phyloP scores from a whole-genome alignment of 768 basidiomycete genomes.

The Podaxis pistillaris region DNA sequence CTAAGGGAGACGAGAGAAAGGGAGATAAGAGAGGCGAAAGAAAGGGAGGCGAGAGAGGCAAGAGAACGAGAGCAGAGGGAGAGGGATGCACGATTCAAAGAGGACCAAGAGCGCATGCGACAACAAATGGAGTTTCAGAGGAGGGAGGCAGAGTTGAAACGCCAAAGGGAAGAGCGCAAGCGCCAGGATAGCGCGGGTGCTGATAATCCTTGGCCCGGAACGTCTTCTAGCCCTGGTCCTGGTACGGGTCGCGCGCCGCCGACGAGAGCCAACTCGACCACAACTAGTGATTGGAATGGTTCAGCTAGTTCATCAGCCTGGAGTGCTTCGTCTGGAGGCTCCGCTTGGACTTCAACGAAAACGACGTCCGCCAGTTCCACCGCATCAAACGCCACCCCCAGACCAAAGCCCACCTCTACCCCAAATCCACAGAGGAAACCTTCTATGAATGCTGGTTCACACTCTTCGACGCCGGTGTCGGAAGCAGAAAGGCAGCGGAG shows the following conservation, averaged over 20 bases:
- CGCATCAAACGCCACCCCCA: constrained; percentile 20
- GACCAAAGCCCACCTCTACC: constrained; percentile 25
- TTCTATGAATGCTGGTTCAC: constrained; percentile 32
- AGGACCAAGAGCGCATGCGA: constrained; percentile 25
- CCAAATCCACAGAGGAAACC: constrained; percentile 30
- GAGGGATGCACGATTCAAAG: constrained; percentile 23
- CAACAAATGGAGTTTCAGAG: constrained; percentile 41
- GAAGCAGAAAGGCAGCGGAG: constrained; percentile 63
- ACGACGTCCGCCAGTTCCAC: constrained; percentile 25
- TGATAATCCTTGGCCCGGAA: constrained; percentile 30
- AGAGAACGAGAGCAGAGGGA: constrained; percentile 17
- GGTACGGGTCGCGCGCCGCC: constrained; percentile 19
- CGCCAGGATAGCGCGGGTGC: constrained; percentile 39
- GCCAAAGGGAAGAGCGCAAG: constrained; percentile 44
- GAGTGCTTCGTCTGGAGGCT: constrained; percentile 12
- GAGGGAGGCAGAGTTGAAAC: constrained; percentile 42
- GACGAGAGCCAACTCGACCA: constrained; percentile 15
- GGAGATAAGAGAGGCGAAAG: constrained; percentile 19
- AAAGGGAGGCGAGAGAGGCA: constrained; percentile 23
- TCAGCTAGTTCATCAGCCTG: constrained; percentile 25
- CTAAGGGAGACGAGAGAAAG: constrained; percentile 20
- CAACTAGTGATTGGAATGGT: constrained; percentile 27
- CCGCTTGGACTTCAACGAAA: constrained; percentile 28
- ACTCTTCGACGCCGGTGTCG: constrained; percentile 24
- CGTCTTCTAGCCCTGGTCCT: constrained; percentile 28